Percentiles rank a stretch among this genome's conserved stretches.
phyloP scores from a whole-genome alignment of 202 grass and related monocot species.

The Eragrostis tef region DNA sequence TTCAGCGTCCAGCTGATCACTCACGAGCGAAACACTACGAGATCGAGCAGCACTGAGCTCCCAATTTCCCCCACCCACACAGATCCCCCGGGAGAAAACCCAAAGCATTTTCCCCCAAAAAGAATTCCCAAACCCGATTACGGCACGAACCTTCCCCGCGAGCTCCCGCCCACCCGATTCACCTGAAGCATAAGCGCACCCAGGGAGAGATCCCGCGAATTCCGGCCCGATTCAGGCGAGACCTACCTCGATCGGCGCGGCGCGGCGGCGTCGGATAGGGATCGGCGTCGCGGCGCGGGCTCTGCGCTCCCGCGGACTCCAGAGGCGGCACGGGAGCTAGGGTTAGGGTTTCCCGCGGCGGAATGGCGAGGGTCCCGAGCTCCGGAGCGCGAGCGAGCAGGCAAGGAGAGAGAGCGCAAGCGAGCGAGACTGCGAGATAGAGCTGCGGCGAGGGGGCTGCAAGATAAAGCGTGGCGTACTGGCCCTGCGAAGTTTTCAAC shows the following conservation, averaged over 20 bases:
- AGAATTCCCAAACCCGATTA: conserved; percentile 37
- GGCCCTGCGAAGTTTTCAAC: conserved; percentile 70
- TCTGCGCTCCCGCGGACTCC: conserved; percentile 24
- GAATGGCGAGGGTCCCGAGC: conserved; percentile 70
- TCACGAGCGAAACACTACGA: neutral
- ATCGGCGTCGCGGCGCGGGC: conserved; percentile 19
- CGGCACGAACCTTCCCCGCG: neutral
- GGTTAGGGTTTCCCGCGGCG: conserved; percentile 75
- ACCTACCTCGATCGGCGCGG: conserved; percentile 60
- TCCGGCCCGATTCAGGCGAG: conserved; percentile 53
- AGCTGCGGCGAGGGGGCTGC: conserved; percentile 33
- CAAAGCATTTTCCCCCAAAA: conserved; percentile 18
- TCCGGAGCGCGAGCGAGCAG: conserved; percentile 42
- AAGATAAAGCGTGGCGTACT: conserved; percentile 66
- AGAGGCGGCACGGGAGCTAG: conserved; percentile 44
- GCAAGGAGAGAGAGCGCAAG: conserved; percentile 25
- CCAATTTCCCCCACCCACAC: conserved; percentile 43
- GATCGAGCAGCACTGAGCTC: conserved; percentile 57
- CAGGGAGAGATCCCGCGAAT: conserved; percentile 40
- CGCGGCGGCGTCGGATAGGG: conserved; percentile 51
- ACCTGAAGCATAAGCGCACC: neutral
- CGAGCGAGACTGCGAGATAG: conserved; percentile 30
- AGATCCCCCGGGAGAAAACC: conserved; percentile 50
- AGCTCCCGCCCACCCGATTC: conserved; percentile 41
- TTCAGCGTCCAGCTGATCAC: conserved; percentile 40